A percentile compares a stretch with the other conserved stretches of the same genome.
phyloP scores from a whole-genome alignment of 75 land plant species.

The Selaginella moellendorffii region DNA sequence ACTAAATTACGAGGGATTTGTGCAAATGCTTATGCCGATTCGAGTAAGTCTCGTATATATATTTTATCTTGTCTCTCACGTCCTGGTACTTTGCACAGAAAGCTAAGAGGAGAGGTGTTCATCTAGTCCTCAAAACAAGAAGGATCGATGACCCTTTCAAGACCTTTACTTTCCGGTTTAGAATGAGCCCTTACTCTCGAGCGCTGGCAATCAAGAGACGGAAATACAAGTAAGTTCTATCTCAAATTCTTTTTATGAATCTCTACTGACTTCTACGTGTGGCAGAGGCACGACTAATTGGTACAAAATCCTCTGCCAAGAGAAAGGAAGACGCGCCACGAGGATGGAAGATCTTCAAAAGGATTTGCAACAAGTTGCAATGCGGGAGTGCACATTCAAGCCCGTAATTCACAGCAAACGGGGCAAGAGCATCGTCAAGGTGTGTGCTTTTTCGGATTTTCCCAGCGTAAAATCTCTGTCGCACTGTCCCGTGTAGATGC shows the following conservation, averaged over 20 bases:
- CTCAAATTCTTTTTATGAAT: too few relatives aligned
- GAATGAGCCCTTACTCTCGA: constrained; percentile 28
- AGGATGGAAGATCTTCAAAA: not conserved
- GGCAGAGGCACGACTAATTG: not conserved
- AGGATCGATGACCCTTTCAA: not conserved
- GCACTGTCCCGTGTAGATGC: too few relatives aligned
- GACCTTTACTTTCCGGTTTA: constrained; percentile 16
- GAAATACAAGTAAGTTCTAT: constrained; percentile 21
- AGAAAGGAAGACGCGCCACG: not conserved
- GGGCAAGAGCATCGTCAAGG: not conserved
- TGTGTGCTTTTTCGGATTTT: not conserved
- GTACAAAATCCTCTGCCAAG: not conserved
- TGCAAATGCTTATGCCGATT: not conserved
- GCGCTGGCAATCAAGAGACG: constrained; percentile 16
- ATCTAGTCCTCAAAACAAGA: constrained; percentile 6
- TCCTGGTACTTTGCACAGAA: constrained; percentile 4
- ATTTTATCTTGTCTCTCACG: too few relatives aligned
- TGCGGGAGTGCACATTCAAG: not conserved
- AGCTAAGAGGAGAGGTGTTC: constrained; percentile 9
- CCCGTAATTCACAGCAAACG: not conserved
- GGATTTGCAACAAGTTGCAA: not conserved
- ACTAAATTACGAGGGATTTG: not conserved
- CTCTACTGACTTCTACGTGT: not conserved
- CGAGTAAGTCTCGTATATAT: constrained; percentile 15
- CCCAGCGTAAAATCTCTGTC: not conserved